Conservation (phyloP, 495 filamentous ascomycete genomes). For the Hyaloscypha bicolor region DNA sequence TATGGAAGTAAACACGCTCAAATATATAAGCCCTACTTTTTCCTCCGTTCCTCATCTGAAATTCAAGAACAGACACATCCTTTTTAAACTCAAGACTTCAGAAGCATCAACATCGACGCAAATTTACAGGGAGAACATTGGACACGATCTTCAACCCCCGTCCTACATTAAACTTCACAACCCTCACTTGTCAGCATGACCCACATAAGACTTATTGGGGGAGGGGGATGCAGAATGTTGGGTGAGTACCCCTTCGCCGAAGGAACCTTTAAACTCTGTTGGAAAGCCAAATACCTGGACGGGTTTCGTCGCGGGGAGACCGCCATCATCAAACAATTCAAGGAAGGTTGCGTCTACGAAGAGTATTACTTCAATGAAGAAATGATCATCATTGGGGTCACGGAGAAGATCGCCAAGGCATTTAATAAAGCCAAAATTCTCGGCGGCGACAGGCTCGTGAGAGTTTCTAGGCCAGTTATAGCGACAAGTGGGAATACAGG, state of each 20-base stretch:
- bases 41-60: too few species aligned
- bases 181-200: too few species aligned
- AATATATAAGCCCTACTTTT: too few species aligned
- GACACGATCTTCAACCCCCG: too few species aligned
- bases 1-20: too few species aligned
- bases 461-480: conserved; percentile 36
- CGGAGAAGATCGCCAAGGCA: conserved; percentile 39
- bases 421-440: conserved; percentile 39
- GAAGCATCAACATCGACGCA: too few species aligned
- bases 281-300: conserved; percentile 34
- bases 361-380: conserved; percentile 39
- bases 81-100: too few species aligned
- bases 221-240: too few species aligned
- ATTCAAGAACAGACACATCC: too few species aligned
- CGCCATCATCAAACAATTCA: conserved; percentile 44
- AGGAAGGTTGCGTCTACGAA: conserved; percentile 34
- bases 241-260: conserved; percentile 30
- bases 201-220: too few species aligned
- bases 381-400: conserved; percentile 38
- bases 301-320: conserved; percentile 32
- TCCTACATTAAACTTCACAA: too few species aligned
- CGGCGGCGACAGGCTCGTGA: conserved; percentile 27
- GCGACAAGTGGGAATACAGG: conserved; percentile 33
- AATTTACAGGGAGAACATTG: too few species aligned
- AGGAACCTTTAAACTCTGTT: conserved; percentile 38